Evolutionary conservation across 2,329 filamentous ascomycete genomes (phyloP), one percentile per base, ranked within the genome.

Genomic region (Dothistroma septosporum): DNA sequence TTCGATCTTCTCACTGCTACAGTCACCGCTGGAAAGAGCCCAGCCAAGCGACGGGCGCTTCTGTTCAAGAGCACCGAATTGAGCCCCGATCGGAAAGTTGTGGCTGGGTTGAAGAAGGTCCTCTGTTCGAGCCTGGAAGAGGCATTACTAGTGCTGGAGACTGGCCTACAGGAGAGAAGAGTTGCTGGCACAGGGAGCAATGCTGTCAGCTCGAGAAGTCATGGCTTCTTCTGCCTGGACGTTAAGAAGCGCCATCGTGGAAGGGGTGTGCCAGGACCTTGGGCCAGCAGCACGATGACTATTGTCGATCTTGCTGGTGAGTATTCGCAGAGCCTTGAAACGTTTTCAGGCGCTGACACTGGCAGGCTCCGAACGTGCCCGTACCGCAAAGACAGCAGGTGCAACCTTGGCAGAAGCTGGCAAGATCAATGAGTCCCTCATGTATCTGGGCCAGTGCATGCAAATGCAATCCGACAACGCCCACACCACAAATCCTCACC

Each of bases 391-490:
- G 80, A 97, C 94, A 0, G 90, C 92, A 0, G 94, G 94, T 12
- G 87, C 91, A 4, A 97, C 93, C 0, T 83, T 99, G 14, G 93
- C 90, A 0, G 94, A 99, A 78, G 94, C 93, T 37, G 94, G 94
- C 57, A 97, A 97, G 78, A 99, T 99, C 74, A 99, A 99, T 72
- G 92, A 97, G 76, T 96, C 91, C 72, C 79, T 99, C 72, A 99
- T 99, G 94, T 97, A 97, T 73, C 83, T 99, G 1, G 94, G 94
- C 0, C 94, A 97, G 72, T 99, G 94, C 73, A 83, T 99, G 69
- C 93, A 97, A 73, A 93, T 96, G 82, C 93, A 97, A 74, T 92
- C 89, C 61, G 91, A 93, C 68, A 83, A 87, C 33, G 87, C 87
- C 48, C 87, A 82, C 64, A 87, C 86, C 12, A 64, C 66, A 16